These are phyloP conservation scores for Rhynchospora pubera DNA, from an alignment of 176 grass and related monocot species.

Conservation along the genomic window DNA sequence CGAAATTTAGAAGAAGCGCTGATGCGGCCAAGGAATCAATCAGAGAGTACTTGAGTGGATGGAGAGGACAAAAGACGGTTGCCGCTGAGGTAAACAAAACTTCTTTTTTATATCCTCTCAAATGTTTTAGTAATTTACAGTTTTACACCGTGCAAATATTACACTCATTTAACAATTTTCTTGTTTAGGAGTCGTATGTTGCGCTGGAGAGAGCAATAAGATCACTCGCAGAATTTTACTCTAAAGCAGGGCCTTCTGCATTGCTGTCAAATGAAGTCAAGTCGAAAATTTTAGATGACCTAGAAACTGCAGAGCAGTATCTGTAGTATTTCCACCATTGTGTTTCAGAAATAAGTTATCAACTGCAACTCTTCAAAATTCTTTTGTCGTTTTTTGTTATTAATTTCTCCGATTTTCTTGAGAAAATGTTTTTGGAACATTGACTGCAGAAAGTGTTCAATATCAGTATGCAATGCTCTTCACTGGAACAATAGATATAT, in stretches of 20 bases:
- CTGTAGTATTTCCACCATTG: constrained; percentile 28
- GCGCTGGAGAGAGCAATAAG: constrained; percentile 78
- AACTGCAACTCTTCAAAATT: background rate
- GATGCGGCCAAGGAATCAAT: constrained; percentile 84
- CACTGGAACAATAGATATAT: background rate
- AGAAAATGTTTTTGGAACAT: background rate
- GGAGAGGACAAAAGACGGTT: constrained; percentile 61
- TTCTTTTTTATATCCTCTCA: background rate
- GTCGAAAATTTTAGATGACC: constrained; percentile 57
- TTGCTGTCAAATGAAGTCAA: constrained; percentile 51
- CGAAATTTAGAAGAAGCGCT: constrained; percentile 64
- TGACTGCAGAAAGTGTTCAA: background rate
- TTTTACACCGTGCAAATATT: background rate
- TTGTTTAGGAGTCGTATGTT: constrained; percentile 64
- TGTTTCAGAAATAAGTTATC: background rate
- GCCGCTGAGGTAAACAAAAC: constrained; percentile 42
- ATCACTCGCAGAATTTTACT: constrained; percentile 72
- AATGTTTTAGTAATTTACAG: background rate
- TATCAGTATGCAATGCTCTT: background rate
- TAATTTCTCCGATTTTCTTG: background rate
- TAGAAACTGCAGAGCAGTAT: constrained; percentile 53
- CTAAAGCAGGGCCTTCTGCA: constrained; percentile 70
- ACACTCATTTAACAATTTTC: background rate
- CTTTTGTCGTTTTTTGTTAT: background rate
- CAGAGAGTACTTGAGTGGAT: constrained; percentile 59